These are phyloP conservation scores for Hyaloscypha hepaticicola DNA, from an alignment of 495 filamentous ascomycete species.

Conservation along the genomic window DNA sequence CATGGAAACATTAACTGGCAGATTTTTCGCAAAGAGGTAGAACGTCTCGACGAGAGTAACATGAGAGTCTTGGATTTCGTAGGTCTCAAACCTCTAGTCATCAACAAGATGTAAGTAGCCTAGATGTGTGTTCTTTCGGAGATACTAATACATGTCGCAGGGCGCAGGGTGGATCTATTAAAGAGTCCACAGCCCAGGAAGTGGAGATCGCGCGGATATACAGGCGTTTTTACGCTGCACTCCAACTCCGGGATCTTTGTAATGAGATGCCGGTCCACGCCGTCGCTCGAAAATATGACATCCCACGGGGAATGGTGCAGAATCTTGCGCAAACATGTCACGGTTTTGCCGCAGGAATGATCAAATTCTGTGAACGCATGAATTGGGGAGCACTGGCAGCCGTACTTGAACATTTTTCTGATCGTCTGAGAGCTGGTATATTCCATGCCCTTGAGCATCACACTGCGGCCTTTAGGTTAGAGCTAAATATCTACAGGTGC, in stretches of 20 bases:
- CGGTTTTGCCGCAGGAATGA: slow-evolving; percentile 75
- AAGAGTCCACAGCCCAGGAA: slow-evolving; percentile 61
- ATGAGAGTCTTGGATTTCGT: slow-evolving; percentile 67
- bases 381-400: slow-evolving; percentile 58
- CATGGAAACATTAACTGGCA: slow-evolving; percentile 65
- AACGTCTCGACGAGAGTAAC: slow-evolving; percentile 67
- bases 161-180: slow-evolving; percentile 67
- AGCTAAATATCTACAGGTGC: slow-evolving; percentile 47
- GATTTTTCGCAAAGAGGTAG: slow-evolving; percentile 68
- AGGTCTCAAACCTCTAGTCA: slow-evolving; percentile 64
- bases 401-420: slow-evolving; percentile 75
- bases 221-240: slow-evolving; percentile 74
- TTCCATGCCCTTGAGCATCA: not conserved
- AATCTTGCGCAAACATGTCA: slow-evolving; percentile 72
- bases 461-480: not conserved
- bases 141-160: slow-evolving; percentile 40
- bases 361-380: slow-evolving; percentile 63
- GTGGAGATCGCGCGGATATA: slow-evolving; percentile 63
- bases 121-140: not conserved
- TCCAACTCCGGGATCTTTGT: slow-evolving; percentile 79
- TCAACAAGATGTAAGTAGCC: slow-evolving; percentile 67
- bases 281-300: slow-evolving; percentile 68
- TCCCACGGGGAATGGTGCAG: slow-evolving; percentile 69
- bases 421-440: slow-evolving; percentile 60
- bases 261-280: slow-evolving; percentile 72